A percentile compares a stretch with the other conserved stretches of the same genome.
phyloP scores from a whole-genome alignment of 495 filamentous ascomycete species.

The Antarctomyces pellizariae region DNA sequence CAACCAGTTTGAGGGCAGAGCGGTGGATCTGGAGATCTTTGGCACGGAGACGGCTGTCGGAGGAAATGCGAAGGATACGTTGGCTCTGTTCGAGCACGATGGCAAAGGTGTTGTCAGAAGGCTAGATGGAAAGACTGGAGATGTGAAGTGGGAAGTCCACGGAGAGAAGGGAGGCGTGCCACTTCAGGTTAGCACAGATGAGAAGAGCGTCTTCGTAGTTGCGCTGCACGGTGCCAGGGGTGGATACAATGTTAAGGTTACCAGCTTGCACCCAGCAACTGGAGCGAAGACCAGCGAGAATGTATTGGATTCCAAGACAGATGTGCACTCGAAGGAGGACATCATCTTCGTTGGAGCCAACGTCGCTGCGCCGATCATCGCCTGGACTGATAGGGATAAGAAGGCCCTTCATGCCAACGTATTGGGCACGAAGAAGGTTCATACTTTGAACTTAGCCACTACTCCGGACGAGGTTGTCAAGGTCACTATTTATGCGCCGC shows the following conservation, averaged over 20 bases:
- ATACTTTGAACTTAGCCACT: conserved; percentile 21
- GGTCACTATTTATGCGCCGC: conserved; percentile 52
- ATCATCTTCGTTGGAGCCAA: conserved; percentile 67
- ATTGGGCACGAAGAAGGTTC: conserved; percentile 43
- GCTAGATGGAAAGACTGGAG: conserved; percentile 49
- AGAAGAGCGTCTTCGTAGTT: conserved; percentile 52
- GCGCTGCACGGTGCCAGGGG: conserved; percentile 43
- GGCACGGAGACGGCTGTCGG: conserved; percentile 41
- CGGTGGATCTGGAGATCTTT: conserved; percentile 63
- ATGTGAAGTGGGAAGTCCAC: conserved; percentile 50
- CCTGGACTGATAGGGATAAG: conserved; percentile 50
- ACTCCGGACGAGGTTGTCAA: conserved; percentile 34
- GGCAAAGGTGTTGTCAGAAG: conserved; percentile 37
- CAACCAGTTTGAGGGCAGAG: conserved; percentile 27
- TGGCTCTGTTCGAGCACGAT: conserved; percentile 39
- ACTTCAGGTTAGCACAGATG: conserved; percentile 56
- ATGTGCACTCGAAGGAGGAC: conserved; percentile 38
- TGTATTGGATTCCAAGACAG: conserved; percentile 43
- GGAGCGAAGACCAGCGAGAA: conserved; percentile 43
- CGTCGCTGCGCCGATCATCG: conserved; percentile 57
- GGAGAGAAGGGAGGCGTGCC: conserved; percentile 46
- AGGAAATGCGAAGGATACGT: conserved; percentile 35
- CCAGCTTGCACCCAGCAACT: conserved; percentile 41
- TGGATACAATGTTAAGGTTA: conserved; percentile 49
- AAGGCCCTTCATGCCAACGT: conserved; percentile 57